Evolutionary conservation across 2,329 filamentous ascomycete genomes (phyloP).

Genomic region (Aureobasidium vineae): DNA sequence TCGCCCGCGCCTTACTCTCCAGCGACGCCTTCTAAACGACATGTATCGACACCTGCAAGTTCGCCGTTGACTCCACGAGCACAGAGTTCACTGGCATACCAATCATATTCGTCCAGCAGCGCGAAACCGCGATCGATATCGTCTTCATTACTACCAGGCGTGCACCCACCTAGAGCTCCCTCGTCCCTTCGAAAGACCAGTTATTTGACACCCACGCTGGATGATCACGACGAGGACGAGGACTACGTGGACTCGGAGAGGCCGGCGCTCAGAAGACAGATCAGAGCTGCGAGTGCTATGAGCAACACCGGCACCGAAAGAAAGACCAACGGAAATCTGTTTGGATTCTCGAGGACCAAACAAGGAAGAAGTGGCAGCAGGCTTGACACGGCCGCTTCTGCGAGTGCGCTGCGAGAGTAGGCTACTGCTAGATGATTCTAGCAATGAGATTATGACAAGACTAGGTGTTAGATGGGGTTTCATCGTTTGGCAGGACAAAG

Average conservation of each 20-base stretch:
- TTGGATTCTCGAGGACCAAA: slow-evolving; percentile 3
- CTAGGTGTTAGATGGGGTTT: neutral
- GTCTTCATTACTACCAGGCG: neutral
- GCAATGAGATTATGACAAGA: slow-evolving; percentile 12
- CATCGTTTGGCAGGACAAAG: neutral
- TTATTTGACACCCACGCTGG: slow-evolving; percentile 1
- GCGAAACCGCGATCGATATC: slow-evolving; percentile 12
- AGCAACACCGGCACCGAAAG: neutral
- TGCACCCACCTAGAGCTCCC: slow-evolving; percentile 1
- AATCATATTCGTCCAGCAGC: neutral
- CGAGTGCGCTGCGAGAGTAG: neutral
- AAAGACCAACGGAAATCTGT: neutral
- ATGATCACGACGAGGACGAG: slow-evolving; percentile 9
- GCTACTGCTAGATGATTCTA: neutral
- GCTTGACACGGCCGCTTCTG: slow-evolving; percentile 7
- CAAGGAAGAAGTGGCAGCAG: slow-evolving; percentile 6
- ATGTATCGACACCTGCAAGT: neutral
- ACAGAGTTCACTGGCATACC: slow-evolving; percentile 11
- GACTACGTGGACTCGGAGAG: neutral
- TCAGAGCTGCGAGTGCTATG: slow-evolving; percentile 14
- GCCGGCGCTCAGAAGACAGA: neutral
- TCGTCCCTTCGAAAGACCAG: slow-evolving; percentile 22
- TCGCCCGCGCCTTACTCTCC: neutral
- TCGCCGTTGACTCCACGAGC: slow-evolving; percentile 11
- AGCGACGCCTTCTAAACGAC: slow-evolving; percentile 12